Base-by-base conservation (phyloP, 2,329 filamentous ascomycete genomes). In the Penicillium hordei region DNA sequence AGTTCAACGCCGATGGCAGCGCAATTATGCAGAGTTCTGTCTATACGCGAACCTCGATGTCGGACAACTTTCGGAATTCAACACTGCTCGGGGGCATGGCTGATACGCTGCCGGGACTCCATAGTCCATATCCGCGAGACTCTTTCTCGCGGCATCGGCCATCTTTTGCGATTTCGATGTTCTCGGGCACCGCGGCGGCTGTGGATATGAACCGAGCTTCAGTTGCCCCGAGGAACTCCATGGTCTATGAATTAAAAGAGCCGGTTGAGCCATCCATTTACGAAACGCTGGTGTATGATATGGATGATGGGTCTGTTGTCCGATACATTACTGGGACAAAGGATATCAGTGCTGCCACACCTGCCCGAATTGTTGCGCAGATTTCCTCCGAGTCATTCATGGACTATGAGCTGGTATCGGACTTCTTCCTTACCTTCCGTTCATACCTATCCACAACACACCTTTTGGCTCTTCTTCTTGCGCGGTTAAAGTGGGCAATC, bases 391-490 rank as follows among this genome's bases (percentile, higher is more conserved):
- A 94, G 17, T 92, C 87, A 49, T 97, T 97, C 71, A 86, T 99
- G 69, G 93, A 99, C 73, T 99, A 99, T 72, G 93, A 97, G 69
- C 83, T 99, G 5, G 85, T 99, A 5, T 97, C 94, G 1, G 94
- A 99, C 74, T 99, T 99, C 76, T 99, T 99, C 70, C 84, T 99
- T 23, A 97, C 94, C 0, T 99, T 91, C 70, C 90, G 94, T 48
- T 85, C 89, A 3, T 99, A 97, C 70, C 80, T 99, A 58, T 87
- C 90, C 13, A 82, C 89, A 0, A 80, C 82, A 21, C 89, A 93
- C 66, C 81, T 99, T 4, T 82, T 96, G 23, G 86, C 87, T 46
- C 91, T 96, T 81, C 82, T 99, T 17, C 83, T 97, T 61, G 89
- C 93, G 2, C 86, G 94, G 19, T 78, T 99, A 52, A 83, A 87